A percentile compares a stretch with the other conserved stretches of the same genome.
phyloP scores from a whole-genome alignment of 495 filamentous ascomycete genomes.

The Letharia lupina region DNA sequence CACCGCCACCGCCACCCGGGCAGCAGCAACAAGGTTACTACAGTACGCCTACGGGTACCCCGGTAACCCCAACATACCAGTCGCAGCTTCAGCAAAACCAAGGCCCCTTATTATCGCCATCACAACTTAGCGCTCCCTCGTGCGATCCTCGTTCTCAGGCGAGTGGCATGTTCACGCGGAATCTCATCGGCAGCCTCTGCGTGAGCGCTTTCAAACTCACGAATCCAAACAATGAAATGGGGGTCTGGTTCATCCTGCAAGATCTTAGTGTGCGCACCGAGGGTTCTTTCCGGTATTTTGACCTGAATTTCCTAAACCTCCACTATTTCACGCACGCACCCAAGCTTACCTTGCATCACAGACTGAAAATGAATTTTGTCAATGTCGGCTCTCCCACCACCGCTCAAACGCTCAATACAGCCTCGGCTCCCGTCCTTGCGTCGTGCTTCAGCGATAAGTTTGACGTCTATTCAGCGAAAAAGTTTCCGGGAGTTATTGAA shows the following conservation, averaged over 20 bases:
- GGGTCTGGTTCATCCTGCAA: conserved; percentile 96
- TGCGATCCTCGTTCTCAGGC: conserved; percentile 42
- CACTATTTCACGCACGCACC: conserved; percentile 27
- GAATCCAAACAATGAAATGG: conserved; percentile 74
- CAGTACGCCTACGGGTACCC: conserved; percentile 7
- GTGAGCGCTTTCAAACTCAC: conserved; percentile 83
- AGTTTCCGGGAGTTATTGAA: conserved; percentile 95
- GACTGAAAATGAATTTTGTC: conserved; percentile 60
- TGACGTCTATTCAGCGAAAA: conserved; percentile 93
- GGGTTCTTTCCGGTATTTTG: conserved; percentile 71
- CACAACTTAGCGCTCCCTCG: conserved; percentile 31
- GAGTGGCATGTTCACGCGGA: conserved; percentile 89
- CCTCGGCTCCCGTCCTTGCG: conserved; percentile 75
- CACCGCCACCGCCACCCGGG: conserved; percentile 14
- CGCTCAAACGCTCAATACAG: conserved; percentile 53
- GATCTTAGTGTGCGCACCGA: conserved; percentile 92
- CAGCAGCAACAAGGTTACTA: conserved; percentile 15
- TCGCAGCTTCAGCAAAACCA: conserved; percentile 33
- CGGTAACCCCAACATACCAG: conserved; percentile 28
- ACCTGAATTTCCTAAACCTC: background rate
- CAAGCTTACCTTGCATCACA: conserved; percentile 36
- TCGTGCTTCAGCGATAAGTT: conserved; percentile 83
- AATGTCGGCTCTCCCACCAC: conserved; percentile 50
- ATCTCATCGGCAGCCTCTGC: conserved; percentile 86
- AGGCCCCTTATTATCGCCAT: conserved; percentile 30